phyloP scores from a whole-genome alignment of 116 monocot genomes.

The Posidonia oceanica region DNA sequence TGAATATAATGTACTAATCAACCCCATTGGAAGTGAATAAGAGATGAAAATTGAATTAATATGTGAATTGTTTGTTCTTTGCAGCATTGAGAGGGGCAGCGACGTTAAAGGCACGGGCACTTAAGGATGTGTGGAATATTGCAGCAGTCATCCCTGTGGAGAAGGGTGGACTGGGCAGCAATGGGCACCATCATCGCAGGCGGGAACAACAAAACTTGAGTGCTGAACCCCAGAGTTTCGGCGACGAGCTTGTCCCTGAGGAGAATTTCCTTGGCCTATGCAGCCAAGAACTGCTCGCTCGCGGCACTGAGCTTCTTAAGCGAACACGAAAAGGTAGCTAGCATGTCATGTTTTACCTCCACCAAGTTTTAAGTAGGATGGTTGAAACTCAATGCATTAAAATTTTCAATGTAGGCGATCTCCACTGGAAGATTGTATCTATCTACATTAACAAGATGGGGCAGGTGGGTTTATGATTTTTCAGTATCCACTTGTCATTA shows the following conservation, averaged over 20 bases:
- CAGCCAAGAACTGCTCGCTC: constrained; percentile 66
- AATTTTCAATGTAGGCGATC: constrained; percentile 27
- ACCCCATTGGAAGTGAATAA: neutral
- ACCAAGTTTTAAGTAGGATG: neutral
- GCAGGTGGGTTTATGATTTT: constrained; percentile 30
- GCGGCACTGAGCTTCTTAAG: constrained; percentile 73
- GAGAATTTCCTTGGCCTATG: constrained; percentile 64
- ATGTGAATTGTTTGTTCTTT: neutral
- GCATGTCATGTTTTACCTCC: neutral
- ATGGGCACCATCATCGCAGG: constrained; percentile 5
- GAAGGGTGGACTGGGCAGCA: constrained; percentile 30
- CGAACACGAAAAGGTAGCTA: constrained; percentile 73
- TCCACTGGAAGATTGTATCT: constrained; percentile 91
- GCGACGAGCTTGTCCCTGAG: constrained; percentile 25
- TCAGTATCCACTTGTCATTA: neutral
- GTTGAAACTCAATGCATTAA: neutral
- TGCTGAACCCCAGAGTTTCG: constrained; percentile 12
- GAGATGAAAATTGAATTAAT: neutral
- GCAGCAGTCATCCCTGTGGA: constrained; percentile 91
- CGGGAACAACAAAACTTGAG: constrained; percentile 16
- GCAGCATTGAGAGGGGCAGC: constrained; percentile 84
- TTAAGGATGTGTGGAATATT: constrained; percentile 95
- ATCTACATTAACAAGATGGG: constrained; percentile 64
- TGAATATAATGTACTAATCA: neutral
- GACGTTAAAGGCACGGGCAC: constrained; percentile 70